A percentile compares a stretch with the other conserved stretches of the same genome.
Conservation (phyloP, 73 alveolate species). For the Tetrahymena malaccensis region DNA sequence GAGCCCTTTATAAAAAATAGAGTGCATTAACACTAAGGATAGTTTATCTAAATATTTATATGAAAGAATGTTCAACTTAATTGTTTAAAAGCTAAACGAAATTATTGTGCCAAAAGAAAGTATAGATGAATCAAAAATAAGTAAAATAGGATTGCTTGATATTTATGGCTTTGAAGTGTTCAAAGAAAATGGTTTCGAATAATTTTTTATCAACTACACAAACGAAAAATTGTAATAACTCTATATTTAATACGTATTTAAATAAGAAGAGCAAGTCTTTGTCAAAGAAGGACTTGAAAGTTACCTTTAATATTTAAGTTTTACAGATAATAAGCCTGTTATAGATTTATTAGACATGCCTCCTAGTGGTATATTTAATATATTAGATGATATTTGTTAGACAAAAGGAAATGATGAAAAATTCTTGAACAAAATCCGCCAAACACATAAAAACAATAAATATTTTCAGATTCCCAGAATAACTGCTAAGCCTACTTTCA, state of each 20-base stretch:
- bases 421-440: constrained; percentile 27
- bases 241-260: constrained; percentile 85
- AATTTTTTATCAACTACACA: constrained; percentile 88
- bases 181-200: constrained; percentile 89
- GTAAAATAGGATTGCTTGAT: constrained; percentile 85
- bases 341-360: constrained; percentile 55
- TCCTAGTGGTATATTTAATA: constrained; percentile 32
- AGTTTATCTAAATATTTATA: constrained; percentile 88
- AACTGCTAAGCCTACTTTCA: constrained; percentile 21
- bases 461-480: background rate
- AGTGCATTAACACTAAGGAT: constrained; percentile 62
- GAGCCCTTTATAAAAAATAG: constrained; percentile 42
- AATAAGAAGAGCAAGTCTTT: constrained; percentile 68
- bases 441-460: constrained; percentile 23
- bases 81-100: constrained; percentile 58
- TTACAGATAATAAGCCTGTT: constrained; percentile 22
- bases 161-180: constrained; percentile 95
- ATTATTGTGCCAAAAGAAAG: constrained; percentile 14
- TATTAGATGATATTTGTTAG: constrained; percentile 41
- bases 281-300: constrained; percentile 48
- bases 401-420: constrained; percentile 21
- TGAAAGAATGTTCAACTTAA: constrained; percentile 80
- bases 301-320: constrained; percentile 6
- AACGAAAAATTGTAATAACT: constrained; percentile 91
- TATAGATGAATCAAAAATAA: background rate